Conservation (phyloP, 805 yeast genomes). For the Saccharomycopsis schoenii region DNA sequence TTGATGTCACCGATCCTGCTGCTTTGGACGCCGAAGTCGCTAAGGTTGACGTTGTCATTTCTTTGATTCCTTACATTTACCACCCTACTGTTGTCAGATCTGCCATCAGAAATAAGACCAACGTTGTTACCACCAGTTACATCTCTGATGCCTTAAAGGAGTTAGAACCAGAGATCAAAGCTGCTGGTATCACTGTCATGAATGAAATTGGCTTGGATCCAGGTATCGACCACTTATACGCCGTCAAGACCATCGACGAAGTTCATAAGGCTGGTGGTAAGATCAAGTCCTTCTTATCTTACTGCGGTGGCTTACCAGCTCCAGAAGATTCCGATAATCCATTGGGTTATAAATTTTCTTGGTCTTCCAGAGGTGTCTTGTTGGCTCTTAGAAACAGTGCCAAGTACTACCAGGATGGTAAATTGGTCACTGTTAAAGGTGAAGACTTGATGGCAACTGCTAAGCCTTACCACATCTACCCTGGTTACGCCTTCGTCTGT, state of each 20-base stretch:
- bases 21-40: conserved; percentile 74
- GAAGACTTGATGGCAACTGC: conserved; percentile 94
- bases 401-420: conserved; percentile 77
- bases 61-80: conserved; percentile 91
- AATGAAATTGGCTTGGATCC: conserved; percentile 99
- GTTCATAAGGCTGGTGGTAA: conserved; percentile 88
- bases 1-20: conserved; percentile 75
- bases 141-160: conserved; percentile 85
- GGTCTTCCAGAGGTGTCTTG: conserved; percentile 98
- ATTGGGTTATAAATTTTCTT: conserved; percentile 95
- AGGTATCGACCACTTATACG: conserved; percentile 96
- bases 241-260: conserved; percentile 96
- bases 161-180: conserved; percentile 76
- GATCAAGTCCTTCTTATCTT: conserved; percentile 86
- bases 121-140: conserved; percentile 95
- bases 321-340: conserved; percentile 98
- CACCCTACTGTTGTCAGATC: conserved; percentile 90
- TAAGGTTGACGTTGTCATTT: conserved; percentile 76
- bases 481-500: conserved; percentile 89
- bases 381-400: conserved; percentile 93
- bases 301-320: conserved; percentile 98
- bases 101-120: conserved; percentile 81
- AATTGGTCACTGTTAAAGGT: conserved; percentile 67
- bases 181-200: conserved; percentile 96
- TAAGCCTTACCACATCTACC: conserved; percentile 89